A percentile compares a stretch with the other conserved stretches of the same genome.
These are phyloP conservation scores for Metschnikowia gelsemii DNA, from an alignment of 805 yeast genomes.

Conservation along the genomic window DNA sequence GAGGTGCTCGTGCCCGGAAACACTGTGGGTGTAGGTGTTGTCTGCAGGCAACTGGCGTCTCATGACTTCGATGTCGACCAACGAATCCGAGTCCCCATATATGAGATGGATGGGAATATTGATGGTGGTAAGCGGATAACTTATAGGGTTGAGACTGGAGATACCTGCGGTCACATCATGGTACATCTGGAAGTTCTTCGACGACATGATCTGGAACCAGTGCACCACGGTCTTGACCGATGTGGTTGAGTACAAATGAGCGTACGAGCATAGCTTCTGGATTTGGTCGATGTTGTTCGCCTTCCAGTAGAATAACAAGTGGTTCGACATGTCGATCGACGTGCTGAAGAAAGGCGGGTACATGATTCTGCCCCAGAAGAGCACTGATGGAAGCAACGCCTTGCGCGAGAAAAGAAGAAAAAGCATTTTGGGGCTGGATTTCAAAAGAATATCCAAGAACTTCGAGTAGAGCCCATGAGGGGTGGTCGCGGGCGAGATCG, in stretches of 20 bases:
- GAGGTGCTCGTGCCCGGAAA: slow-evolving; percentile 78
- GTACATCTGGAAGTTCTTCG: slow-evolving; percentile 72
- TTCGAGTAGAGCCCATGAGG: slow-evolving; percentile 82
- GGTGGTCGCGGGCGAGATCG: slow-evolving; percentile 91
- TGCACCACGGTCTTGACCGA: slow-evolving; percentile 79
- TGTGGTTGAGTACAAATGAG: slow-evolving; percentile 88
- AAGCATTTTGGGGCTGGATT: slow-evolving; percentile 72
- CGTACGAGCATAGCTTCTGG: slow-evolving; percentile 78
- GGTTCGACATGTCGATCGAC: slow-evolving; percentile 69
- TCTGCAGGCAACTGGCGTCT: slow-evolving; percentile 59
- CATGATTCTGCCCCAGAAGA: slow-evolving; percentile 75
- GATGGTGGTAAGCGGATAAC: slow-evolving; percentile 41
- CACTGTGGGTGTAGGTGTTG: slow-evolving; percentile 51
- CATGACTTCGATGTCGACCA: slow-evolving; percentile 84
- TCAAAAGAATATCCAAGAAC: slow-evolving; percentile 69
- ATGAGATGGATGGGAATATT: slow-evolving; percentile 69
- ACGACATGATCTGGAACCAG: slow-evolving; percentile 56
- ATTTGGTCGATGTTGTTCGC: slow-evolving; percentile 64
- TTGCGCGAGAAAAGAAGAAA: slow-evolving; percentile 70
- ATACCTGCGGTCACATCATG: slow-evolving; percentile 48
- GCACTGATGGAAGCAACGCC: slow-evolving; percentile 72
- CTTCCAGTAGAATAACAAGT: slow-evolving; percentile 75
- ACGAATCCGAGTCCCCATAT: slow-evolving; percentile 77
- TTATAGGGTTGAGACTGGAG: slow-evolving; percentile 34
- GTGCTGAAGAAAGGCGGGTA: slow-evolving; percentile 74